These are phyloP conservation scores for Zygotorulaspora sp. DNA, from an alignment of 805 yeast species.

Conservation along the genomic window DNA sequence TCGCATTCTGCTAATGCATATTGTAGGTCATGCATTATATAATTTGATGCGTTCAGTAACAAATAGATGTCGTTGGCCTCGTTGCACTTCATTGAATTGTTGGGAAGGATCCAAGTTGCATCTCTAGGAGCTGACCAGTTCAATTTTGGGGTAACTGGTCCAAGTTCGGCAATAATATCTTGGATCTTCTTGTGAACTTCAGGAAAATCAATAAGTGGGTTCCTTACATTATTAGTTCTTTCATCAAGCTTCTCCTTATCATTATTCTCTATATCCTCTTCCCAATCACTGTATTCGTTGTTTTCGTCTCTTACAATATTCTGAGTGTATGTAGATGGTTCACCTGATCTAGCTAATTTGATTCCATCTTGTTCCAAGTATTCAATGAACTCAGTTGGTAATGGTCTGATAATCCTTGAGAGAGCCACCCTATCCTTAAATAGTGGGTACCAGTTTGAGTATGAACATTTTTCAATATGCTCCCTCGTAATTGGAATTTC, in stretches of 20 bases:
- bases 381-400: constrained; percentile 53
- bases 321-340: constrained; percentile 33
- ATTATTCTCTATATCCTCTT: constrained; percentile 41
- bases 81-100: constrained; percentile 68
- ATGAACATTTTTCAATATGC: constrained; percentile 50
- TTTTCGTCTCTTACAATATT: constrained; percentile 43
- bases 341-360: constrained; percentile 46
- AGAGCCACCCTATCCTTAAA: constrained; percentile 49
- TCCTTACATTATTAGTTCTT: constrained; percentile 21
- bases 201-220: constrained; percentile 50
- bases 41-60: constrained; percentile 80
- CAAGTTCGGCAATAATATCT: constrained; percentile 43
- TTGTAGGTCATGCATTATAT: constrained; percentile 77
- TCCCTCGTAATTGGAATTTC: constrained; percentile 33
- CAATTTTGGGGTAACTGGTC: constrained; percentile 76
- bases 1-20: constrained; percentile 55
- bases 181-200: constrained; percentile 56
- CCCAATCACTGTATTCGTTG: constrained; percentile 75
- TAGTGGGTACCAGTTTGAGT: constrained; percentile 54
- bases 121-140: constrained; percentile 98
- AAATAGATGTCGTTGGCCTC: constrained; percentile 73
- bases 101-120: constrained; percentile 84
- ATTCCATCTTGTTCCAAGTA: constrained; percentile 69
- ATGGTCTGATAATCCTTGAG: constrained; percentile 49
- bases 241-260: constrained; percentile 22